Evolutionary conservation across 164 flowering plant species (phyloP).

Genomic region (Cinnamomum chago): DNA sequence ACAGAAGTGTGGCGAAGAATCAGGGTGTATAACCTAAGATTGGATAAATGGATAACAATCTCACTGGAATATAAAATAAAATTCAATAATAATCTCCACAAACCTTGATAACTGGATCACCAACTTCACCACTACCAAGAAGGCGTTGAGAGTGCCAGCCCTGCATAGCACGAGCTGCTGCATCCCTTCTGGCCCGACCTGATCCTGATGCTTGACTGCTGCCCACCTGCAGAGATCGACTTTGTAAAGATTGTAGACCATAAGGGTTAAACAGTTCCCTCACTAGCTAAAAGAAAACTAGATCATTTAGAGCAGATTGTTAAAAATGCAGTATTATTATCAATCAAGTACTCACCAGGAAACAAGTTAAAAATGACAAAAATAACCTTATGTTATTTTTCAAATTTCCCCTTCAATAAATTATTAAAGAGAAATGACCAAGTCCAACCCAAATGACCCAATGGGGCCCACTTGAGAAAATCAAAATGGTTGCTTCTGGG

Average conservation of each 20-base stretch:
- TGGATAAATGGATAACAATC: neutral
- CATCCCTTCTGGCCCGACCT: constrained; percentile 86
- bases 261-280: neutral
- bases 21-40: neutral
- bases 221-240: constrained; percentile 25
- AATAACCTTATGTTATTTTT: no score
- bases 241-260: neutral
- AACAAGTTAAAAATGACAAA: no score
- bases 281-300: neutral
- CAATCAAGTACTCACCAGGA: no score
- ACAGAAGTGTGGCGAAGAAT: neutral
- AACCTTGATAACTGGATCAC: constrained; percentile 78
- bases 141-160: constrained; percentile 91
- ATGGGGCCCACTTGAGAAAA: no score
- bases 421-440: no score
- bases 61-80: neutral
- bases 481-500: no score
- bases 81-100: constrained; percentile 9
- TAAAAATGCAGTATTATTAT: neutral
- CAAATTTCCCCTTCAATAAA: no score
- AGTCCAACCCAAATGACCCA: no score
- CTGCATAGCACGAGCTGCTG: constrained; percentile 98
- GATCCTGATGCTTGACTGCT: constrained; percentile 50
- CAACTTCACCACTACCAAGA: constrained; percentile 80
- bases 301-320: neutral